Evolutionary conservation across 352 stramenopile species (phyloP).

Genomic region (Plasmopara viticola): DNA sequence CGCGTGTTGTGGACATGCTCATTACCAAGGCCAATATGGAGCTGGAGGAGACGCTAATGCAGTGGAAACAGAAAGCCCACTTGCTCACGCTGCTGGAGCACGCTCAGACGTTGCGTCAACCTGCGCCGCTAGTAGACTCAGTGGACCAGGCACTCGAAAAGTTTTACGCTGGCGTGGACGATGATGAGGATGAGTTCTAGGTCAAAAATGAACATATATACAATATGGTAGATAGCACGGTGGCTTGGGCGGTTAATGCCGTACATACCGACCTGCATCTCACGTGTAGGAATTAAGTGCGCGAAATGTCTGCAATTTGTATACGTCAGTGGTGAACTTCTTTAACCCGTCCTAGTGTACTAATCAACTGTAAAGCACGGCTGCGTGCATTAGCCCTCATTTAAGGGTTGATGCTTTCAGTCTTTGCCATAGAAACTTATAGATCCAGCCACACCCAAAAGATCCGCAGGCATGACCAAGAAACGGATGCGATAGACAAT

Average conservation of each 20-base stretch:
- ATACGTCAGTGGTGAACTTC: too few species aligned
- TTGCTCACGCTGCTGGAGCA: constrained; percentile 82
- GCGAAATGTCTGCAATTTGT: too few species aligned
- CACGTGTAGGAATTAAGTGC: not conserved
- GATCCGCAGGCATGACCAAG: too few species aligned
- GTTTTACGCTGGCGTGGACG: constrained; percentile 73
- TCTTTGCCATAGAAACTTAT: too few species aligned
- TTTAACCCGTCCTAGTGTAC: too few species aligned
- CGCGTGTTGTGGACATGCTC: constrained; percentile 92
- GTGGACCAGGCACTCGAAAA: constrained; percentile 67
- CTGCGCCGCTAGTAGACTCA: constrained; percentile 32
- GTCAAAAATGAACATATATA: constrained; percentile 10
- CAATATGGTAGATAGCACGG: constrained; percentile 9
- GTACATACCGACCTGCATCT: not conserved
- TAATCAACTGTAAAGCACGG: too few species aligned
- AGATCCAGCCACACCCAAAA: too few species aligned
- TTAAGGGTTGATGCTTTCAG: too few species aligned
- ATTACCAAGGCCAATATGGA: constrained; percentile 98
- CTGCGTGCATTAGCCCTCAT: too few species aligned
- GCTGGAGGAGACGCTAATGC: constrained; percentile 95
- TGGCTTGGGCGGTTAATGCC: not conserved
- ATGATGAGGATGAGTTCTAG: constrained; percentile 58
- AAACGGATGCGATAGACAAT: too few species aligned
- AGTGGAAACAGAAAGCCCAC: constrained; percentile 98
- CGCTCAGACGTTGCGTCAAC: constrained; percentile 44